Conservation (phyloP, 164 flowering plant species). For the Taxillus chinensis region DNA sequence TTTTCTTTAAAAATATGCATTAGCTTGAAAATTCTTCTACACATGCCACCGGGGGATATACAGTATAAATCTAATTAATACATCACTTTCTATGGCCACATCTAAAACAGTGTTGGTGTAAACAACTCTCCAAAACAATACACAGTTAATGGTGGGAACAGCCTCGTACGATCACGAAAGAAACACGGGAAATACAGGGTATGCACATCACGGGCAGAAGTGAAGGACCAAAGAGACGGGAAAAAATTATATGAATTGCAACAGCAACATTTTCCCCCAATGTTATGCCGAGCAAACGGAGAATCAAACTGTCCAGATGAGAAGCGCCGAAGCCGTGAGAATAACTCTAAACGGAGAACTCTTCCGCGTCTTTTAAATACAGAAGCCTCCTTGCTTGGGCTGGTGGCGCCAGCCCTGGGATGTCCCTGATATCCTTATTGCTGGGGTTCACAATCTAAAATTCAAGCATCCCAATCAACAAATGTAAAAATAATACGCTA, state of each 20-base stretch:
- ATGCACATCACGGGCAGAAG: conserved; percentile 33
- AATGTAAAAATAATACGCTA: not conserved
- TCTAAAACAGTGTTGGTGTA: too few species aligned
- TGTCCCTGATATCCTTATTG: conserved; percentile 75
- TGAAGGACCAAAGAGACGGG: conserved; percentile 3
- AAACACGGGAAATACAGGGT: not conserved
- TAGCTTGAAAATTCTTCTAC: too few species aligned
- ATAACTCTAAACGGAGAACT: not conserved
- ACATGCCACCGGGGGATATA: too few species aligned
- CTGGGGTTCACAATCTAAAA: conserved; percentile 70
- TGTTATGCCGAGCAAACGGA: not conserved
- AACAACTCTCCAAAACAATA: too few species aligned
- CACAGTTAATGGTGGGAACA: too few species aligned
- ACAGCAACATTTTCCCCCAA: conserved; percentile 5
- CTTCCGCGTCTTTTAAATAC: conserved; percentile 18
- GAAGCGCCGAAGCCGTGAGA: too few species aligned
- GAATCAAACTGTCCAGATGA: not conserved
- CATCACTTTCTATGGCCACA: too few species aligned
- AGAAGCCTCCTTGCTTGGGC: conserved; percentile 68
- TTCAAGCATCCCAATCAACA: not conserved
- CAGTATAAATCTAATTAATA: too few species aligned
- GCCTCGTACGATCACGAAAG: too few species aligned
- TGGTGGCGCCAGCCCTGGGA: conserved; percentile 94
- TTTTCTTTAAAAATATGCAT: too few species aligned
- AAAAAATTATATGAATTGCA: not conserved